Conservation (phyloP, 495 filamentous ascomycete genomes). For the Articulospora tetracladia region DNA sequence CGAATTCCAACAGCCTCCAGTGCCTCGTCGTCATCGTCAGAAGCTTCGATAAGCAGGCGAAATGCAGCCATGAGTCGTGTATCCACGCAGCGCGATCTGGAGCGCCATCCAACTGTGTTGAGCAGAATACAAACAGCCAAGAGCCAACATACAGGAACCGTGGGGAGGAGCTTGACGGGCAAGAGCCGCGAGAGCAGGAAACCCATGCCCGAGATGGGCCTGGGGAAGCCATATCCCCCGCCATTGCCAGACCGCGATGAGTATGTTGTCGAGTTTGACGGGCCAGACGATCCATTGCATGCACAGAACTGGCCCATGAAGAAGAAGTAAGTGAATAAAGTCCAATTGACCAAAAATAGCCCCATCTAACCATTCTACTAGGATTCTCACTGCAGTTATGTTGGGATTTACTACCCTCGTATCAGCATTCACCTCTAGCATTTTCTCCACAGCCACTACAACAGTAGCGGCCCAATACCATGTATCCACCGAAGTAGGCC, state of each 20-base stretch:
- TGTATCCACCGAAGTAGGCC: conserved; percentile 55
- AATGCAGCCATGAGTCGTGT: conserved; percentile 23
- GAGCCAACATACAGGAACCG: conserved; percentile 72
- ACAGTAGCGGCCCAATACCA: conserved; percentile 47
- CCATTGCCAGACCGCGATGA: conserved; percentile 67
- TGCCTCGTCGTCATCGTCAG: conserved; percentile 42
- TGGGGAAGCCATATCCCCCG: conserved; percentile 76
- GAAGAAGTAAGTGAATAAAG: conserved; percentile 60
- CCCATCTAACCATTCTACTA: conserved; percentile 22
- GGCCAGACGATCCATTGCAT: conserved; percentile 73
- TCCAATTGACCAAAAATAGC: background rate
- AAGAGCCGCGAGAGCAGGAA: conserved; percentile 44
- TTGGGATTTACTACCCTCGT: conserved; percentile 76
- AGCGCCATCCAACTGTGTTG: conserved; percentile 68
- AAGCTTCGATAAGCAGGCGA: conserved; percentile 13
- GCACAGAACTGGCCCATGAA: conserved; percentile 77
- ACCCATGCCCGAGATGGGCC: conserved; percentile 59
- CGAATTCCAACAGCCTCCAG: conserved; percentile 44
- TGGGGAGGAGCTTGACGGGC: conserved; percentile 49
- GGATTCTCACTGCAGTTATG: conserved; percentile 48
- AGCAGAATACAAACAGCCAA: conserved; percentile 71
- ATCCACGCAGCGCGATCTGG: conserved; percentile 59
- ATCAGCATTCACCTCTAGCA: conserved; percentile 63
- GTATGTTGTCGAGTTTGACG: conserved; percentile 86
- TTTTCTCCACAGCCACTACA: conserved; percentile 62